Evolutionary conservation across 371 early-diverging fungal species (phyloP).

Genomic region (Apophysomyces elegans): DNA sequence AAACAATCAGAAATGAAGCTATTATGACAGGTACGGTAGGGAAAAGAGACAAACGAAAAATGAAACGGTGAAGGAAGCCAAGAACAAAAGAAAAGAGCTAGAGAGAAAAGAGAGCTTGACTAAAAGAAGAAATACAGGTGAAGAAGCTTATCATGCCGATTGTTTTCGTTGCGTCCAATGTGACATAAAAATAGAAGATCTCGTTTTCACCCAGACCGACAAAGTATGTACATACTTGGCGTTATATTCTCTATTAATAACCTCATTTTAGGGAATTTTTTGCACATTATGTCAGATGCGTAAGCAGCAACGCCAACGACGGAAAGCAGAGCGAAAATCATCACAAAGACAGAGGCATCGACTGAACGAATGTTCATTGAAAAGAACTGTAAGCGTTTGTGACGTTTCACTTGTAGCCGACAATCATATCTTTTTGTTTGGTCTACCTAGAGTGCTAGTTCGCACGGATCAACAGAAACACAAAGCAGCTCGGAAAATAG

Average conservation of each 20-base stretch:
- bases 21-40: constrained; percentile 74
- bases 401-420: not conserved
- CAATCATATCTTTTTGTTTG: not conserved
- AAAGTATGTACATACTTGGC: constrained; percentile 45
- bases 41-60: not conserved
- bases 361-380: not conserved
- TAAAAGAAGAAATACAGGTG: constrained; percentile 47
- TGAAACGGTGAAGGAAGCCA: not conserved
- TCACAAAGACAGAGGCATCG: constrained; percentile 19
- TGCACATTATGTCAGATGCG: constrained; percentile 52
- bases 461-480: constrained; percentile 1
- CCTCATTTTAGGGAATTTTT: constrained; percentile 45
- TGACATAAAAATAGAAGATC: constrained; percentile 72
- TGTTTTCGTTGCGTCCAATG: constrained; percentile 85
- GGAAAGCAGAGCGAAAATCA: constrained; percentile 39
- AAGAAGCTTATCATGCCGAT: constrained; percentile 85
- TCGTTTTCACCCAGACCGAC: constrained; percentile 82
- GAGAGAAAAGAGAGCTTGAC: not conserved
- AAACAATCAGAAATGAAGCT: constrained; percentile 87
- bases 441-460: not conserved
- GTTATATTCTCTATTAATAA: constrained; percentile 5
- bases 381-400: not conserved
- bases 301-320: constrained; percentile 40
- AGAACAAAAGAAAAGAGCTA: not conserved
- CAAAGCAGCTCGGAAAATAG: constrained; percentile 1